A percentile compares a stretch with the other conserved stretches of the same genome.
phyloP scores from a whole-genome alignment of 805 yeast genomes.

The Saturnispora sanitii region DNA sequence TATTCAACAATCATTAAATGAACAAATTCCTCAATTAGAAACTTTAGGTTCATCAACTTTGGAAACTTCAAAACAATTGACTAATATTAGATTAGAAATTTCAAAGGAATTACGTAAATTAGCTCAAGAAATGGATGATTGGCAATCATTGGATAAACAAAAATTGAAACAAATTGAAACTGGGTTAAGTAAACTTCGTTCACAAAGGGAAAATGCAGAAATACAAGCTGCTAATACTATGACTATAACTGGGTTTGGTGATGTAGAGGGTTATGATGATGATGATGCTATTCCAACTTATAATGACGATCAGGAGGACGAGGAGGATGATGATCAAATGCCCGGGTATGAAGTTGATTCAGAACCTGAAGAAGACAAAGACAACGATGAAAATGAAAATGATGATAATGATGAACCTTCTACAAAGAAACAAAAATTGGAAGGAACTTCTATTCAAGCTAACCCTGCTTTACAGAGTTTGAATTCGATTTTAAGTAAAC shows the following conservation, averaged over 20 bases:
- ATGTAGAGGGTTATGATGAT: slow-evolving; percentile 1
- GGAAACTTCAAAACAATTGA: slow-evolving; percentile 12
- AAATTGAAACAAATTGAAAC: slow-evolving; percentile 6
- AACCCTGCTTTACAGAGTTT: too few species aligned
- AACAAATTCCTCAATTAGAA: slow-evolving; percentile 9
- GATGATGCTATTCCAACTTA: not conserved
- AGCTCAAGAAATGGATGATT: slow-evolving; percentile 23
- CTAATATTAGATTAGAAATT: slow-evolving; percentile 17
- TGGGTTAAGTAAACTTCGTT: too few species aligned
- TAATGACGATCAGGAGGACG: slow-evolving; percentile 16
- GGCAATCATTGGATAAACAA: slow-evolving; percentile 18
- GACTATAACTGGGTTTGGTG: too few species aligned
- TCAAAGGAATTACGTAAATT: slow-evolving; percentile 21
- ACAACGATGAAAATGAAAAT: not conserved
- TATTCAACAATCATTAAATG: not conserved
- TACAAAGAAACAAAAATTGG: too few species aligned
- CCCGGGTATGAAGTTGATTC: not conserved
- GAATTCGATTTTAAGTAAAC: too few species aligned
- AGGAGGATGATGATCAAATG: slow-evolving; percentile 11
- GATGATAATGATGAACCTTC: not conserved
- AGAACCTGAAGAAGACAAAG: not conserved
- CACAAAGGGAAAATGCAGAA: too few species aligned
- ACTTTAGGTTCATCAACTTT: slow-evolving; percentile 17
- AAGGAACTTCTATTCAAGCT: too few species aligned
- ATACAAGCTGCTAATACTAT: too few species aligned